Evolutionary conservation across 2,329 filamentous ascomycete species (phyloP).

Genomic region (Hypoxylon sp.): DNA sequence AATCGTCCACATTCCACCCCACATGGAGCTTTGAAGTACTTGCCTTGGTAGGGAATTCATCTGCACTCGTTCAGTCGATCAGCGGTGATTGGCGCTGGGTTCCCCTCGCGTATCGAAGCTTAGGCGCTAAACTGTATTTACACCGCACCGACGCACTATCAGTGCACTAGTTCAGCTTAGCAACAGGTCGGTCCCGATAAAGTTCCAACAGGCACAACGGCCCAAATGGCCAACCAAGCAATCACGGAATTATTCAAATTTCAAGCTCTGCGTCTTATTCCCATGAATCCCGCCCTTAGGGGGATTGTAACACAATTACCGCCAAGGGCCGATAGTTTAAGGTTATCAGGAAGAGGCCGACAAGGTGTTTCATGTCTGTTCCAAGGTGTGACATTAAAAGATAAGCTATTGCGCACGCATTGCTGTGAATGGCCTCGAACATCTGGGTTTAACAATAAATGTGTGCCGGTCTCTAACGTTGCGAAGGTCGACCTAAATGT

Average conservation of each 20-base stretch:
- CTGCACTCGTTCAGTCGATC: conserved; percentile 26
- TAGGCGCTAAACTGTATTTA: conserved; percentile 34
- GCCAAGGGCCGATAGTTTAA: conserved; percentile 5
- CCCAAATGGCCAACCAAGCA: conserved; percentile 14
- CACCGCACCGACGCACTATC: conserved; percentile 2
- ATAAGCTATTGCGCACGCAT: conserved; percentile 27
- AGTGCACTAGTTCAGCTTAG: neutral
- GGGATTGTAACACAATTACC: conserved; percentile 1
- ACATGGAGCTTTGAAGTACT: conserved; percentile 24
- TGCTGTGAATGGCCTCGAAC: conserved; percentile 28
- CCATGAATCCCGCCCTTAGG: conserved; percentile 1
- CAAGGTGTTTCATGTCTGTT: conserved; percentile 35
- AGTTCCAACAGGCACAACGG: conserved; percentile 3
- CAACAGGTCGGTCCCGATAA: conserved; percentile 1
- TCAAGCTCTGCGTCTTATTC: conserved; percentile 2
- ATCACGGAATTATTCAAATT: conserved; percentile 17
- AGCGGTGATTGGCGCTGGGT: conserved; percentile 37
- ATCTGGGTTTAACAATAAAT: neutral
- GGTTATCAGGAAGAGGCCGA: conserved; percentile 7
- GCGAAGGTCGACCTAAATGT: neutral
- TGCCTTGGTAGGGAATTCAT: conserved; percentile 23
- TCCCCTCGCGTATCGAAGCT: conserved; percentile 39
- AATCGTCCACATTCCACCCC: conserved; percentile 15
- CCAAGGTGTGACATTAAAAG: conserved; percentile 40
- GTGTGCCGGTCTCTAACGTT: neutral